These are phyloP conservation scores for Albifimbria verrucaria DNA, from an alignment of 2,329 filamentous ascomycete species.

Conservation along the genomic window DNA sequence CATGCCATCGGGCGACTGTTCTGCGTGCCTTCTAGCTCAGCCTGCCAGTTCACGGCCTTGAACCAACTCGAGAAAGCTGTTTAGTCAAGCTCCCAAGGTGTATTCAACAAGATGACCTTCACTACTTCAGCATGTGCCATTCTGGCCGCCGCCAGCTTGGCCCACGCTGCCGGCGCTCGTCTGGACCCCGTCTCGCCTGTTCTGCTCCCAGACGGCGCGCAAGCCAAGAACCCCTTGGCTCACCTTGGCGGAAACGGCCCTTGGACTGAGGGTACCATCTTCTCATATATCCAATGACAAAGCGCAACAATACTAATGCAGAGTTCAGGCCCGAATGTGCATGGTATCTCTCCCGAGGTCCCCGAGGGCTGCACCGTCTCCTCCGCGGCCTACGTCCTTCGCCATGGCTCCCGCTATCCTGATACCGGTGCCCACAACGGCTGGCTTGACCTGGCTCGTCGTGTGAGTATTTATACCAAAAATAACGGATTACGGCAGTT, in stretches of 20 bases:
- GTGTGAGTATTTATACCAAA: slow-evolving; percentile 26
- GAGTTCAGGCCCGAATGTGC: slow-evolving; percentile 54
- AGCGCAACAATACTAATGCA: too few relatives aligned
- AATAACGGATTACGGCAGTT: neutral
- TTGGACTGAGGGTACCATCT: slow-evolving; percentile 43
- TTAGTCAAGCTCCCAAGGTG: neutral
- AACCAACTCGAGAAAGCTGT: too few relatives aligned
- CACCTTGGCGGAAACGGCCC: slow-evolving; percentile 53
- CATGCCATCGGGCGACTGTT: too few relatives aligned
- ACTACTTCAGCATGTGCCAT: slow-evolving; percentile 1
- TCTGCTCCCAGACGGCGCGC: slow-evolving; percentile 18
- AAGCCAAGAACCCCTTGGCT: slow-evolving; percentile 38
- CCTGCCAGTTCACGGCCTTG: too few relatives aligned
- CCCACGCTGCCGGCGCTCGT: slow-evolving; percentile 14
- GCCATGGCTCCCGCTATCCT: slow-evolving; percentile 62
- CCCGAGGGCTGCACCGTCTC: slow-evolving; percentile 58
- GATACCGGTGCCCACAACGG: slow-evolving; percentile 55
- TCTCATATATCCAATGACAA: slow-evolving; percentile 1
- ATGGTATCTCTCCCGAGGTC: slow-evolving; percentile 49
- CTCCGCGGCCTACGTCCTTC: slow-evolving; percentile 55
- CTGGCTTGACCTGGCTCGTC: slow-evolving; percentile 48
- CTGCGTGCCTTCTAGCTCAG: too few relatives aligned
- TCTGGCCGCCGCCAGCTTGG: slow-evolving; percentile 10
- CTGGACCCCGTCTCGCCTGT: slow-evolving; percentile 24
- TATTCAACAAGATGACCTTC: neutral